Evolutionary conservation across 768 basidiomycete species (phyloP).

Genomic region (Rickenella mellea): DNA sequence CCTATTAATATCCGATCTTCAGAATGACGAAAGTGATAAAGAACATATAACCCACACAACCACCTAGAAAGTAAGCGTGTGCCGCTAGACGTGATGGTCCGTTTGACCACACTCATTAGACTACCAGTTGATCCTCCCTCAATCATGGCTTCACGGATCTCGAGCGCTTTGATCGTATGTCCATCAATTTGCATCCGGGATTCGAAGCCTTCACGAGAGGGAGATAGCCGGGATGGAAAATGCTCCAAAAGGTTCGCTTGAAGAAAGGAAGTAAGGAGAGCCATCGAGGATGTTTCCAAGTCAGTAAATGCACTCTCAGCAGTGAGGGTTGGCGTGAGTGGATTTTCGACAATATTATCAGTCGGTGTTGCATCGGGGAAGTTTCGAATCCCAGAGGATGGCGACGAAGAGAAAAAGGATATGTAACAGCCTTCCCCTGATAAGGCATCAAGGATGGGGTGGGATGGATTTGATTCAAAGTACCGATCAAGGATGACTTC

Average conservation of each 20-base stretch:
- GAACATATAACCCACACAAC: slow-evolving; percentile 49
- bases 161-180: slow-evolving; percentile 82
- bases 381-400: neutral
- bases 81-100: slow-evolving; percentile 72
- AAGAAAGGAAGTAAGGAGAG: slow-evolving; percentile 56
- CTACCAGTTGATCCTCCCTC: slow-evolving; percentile 71
- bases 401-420: slow-evolving; percentile 32
- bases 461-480: slow-evolving; percentile 24
- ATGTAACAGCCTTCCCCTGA: slow-evolving; percentile 46
- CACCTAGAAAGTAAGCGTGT: slow-evolving; percentile 65
- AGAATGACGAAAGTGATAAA: slow-evolving; percentile 3
- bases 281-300: slow-evolving; percentile 47
- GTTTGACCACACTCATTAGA: slow-evolving; percentile 62
- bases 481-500: slow-evolving; percentile 64
- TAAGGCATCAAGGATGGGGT: slow-evolving; percentile 41
- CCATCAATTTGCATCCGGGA: slow-evolving; percentile 83
- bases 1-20: slow-evolving; percentile 32
- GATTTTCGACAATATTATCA: slow-evolving; percentile 5
- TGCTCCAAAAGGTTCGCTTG: slow-evolving; percentile 63
- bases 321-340: neutral
- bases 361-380: neutral
- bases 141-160: slow-evolving; percentile 65
- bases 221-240: slow-evolving; percentile 55
- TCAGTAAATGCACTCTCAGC: slow-evolving; percentile 12
- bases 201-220: slow-evolving; percentile 43